Evolutionary conservation across 148 eudicot species (phyloP).

Genomic region (Rhododendron ferrugineum): DNA sequence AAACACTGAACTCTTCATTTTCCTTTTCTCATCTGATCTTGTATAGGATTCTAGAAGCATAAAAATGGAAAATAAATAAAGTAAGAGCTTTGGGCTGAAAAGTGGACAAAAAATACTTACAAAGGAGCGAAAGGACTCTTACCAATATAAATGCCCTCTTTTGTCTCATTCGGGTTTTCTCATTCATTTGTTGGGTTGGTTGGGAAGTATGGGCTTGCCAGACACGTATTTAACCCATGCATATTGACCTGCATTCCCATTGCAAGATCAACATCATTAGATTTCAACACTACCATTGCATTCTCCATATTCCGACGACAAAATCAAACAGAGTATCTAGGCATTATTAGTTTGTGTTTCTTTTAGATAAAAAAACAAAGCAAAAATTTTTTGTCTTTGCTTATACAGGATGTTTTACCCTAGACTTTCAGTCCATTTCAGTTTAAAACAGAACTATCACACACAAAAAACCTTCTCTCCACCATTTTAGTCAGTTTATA

Average conservation of each 20-base stretch:
- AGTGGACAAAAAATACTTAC: too few species aligned
- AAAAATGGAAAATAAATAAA: background rate
- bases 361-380: too few species aligned
- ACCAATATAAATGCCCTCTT: conserved; percentile 71
- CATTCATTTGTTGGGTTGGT: conserved; percentile 80
- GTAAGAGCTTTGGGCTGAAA: background rate
- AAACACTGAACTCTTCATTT: too few species aligned
- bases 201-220: conserved; percentile 53
- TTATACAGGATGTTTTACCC: too few species aligned
- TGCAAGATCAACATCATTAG: background rate
- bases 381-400: too few species aligned
- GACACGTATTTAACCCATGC: conserved; percentile 78
- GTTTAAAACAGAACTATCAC: background rate
- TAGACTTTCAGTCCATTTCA: too few species aligned
- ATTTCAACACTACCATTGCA: background rate
- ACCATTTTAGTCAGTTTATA: background rate
- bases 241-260: conserved; percentile 67
- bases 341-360: background rate
- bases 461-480: background rate
- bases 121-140: conserved; percentile 11
- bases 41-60: background rate
- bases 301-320: background rate
- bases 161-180: conserved; percentile 66
- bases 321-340: background rate
- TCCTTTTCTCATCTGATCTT: too few species aligned